Conservation (phyloP, 1,284 basidiomycete genomes). For the Melampsora larici-populina region DNA sequence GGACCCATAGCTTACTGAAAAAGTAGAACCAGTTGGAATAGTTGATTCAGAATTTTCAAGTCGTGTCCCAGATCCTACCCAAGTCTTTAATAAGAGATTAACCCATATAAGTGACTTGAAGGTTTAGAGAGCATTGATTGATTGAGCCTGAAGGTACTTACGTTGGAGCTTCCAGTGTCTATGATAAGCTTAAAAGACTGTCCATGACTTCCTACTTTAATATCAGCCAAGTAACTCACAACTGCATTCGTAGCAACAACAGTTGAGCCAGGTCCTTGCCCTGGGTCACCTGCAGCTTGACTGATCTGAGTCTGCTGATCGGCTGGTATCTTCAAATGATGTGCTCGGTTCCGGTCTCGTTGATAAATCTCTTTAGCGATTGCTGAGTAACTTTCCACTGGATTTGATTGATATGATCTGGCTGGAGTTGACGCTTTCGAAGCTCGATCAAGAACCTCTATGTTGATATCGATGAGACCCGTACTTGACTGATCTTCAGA, state of each 20-base stretch:
- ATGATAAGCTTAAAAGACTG: neutral
- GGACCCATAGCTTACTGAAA: neutral
- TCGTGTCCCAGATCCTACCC: neutral
- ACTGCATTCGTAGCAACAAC: neutral
- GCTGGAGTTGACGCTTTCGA: neutral
- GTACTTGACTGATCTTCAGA: neutral
- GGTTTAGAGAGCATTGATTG: too few relatives aligned
- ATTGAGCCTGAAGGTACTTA: neutral
- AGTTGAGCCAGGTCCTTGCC: neutral
- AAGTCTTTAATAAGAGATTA: neutral
- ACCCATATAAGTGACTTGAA: too few relatives aligned
- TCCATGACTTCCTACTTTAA: neutral
- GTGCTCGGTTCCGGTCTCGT: conserved; percentile 1
- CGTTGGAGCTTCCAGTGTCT: conserved; percentile 2
- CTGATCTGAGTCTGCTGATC: neutral
- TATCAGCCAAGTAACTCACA: conserved; percentile 1
- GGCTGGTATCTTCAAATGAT: neutral
- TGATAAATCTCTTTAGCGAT: conserved; percentile 4
- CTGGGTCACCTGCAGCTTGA: neutral
- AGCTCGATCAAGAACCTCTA: neutral
- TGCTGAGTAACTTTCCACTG: neutral
- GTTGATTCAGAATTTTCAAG: neutral
- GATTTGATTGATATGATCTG: neutral
- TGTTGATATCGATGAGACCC: neutral
- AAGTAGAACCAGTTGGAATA: neutral